Conservation (phyloP, 306 rosid genomes). For the Cucurbita ficifolia region DNA sequence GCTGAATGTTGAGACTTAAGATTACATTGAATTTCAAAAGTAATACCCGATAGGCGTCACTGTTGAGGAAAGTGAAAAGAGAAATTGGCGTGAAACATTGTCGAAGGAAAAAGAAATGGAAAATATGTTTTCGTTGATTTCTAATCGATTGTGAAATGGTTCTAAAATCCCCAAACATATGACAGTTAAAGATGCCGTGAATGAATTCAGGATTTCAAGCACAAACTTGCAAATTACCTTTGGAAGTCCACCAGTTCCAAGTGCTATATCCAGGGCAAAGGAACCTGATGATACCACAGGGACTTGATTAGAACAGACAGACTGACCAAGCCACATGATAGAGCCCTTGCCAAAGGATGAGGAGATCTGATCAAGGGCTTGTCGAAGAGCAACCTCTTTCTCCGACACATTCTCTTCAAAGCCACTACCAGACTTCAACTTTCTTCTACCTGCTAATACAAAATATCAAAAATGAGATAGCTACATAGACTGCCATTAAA, state of each 20-base stretch:
- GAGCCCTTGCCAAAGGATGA: conserved; percentile 77
- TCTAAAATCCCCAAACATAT: neutral
- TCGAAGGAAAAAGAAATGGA: no score
- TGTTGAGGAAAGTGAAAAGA: no score
- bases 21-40: neutral
- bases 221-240: conserved; percentile 29
- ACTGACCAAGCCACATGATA: conserved; percentile 85
- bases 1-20: neutral
- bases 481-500: neutral
- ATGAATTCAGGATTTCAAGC: neutral
- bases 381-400: neutral
- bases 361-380: conserved; percentile 35
- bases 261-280: conserved; percentile 55
- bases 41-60: no score
- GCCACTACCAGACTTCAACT: neutral
- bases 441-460: neutral
- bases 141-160: neutral
- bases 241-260: conserved; percentile 79
- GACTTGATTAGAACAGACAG: conserved; percentile 26
- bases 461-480: neutral
- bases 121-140: no score
- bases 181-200: neutral
- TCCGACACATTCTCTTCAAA: neutral
- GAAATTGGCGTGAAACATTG: neutral
- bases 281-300: conserved; percentile 82